A percentile compares a stretch with the other conserved stretches of the same genome.
These are phyloP conservation scores for Trichoderma virens DNA, from an alignment of 495 filamentous ascomycete genomes.

Conservation along the genomic window DNA sequence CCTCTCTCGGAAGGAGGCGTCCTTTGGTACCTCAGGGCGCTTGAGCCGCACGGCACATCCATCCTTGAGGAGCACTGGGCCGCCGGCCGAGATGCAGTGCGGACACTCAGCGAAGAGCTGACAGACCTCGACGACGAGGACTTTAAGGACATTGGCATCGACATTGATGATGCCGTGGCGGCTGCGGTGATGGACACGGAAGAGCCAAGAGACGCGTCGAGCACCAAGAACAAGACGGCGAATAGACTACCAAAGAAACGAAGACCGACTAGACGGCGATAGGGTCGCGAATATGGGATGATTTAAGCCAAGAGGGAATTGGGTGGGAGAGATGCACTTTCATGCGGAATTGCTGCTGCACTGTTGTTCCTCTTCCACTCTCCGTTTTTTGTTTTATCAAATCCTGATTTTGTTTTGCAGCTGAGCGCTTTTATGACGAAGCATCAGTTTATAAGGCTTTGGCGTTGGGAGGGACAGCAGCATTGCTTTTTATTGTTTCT, in stretches of 20 bases:
- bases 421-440: conserved; percentile 10
- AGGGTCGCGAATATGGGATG: background rate
- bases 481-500: conserved; percentile 20
- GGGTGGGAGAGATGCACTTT: background rate
- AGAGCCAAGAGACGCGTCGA: conserved; percentile 17
- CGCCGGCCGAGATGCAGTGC: conserved; percentile 58
- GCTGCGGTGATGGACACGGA: conserved; percentile 29
- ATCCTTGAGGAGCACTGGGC: conserved; percentile 64
- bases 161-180: conserved; percentile 35
- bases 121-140: conserved; percentile 86
- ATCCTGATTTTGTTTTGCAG: too few species aligned
- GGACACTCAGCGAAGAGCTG: conserved; percentile 76
- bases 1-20: conserved; percentile 65
- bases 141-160: conserved; percentile 51
- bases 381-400: too few species aligned
- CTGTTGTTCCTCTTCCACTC: conserved; percentile 8
- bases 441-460: conserved; percentile 7
- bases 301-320: background rate
- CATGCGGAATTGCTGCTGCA: too few species aligned
- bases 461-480: conserved; percentile 5
- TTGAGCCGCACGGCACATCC: conserved; percentile 69
- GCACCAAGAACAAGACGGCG: conserved; percentile 22
- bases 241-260: conserved; percentile 25
- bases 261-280: conserved; percentile 22
- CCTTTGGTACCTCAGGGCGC: conserved; percentile 81